A percentile compares a stretch with the other conserved stretches of the same genome.
Conservation (phyloP, 1,284 basidiomycete genomes). For the Tilletia caries region DNA sequence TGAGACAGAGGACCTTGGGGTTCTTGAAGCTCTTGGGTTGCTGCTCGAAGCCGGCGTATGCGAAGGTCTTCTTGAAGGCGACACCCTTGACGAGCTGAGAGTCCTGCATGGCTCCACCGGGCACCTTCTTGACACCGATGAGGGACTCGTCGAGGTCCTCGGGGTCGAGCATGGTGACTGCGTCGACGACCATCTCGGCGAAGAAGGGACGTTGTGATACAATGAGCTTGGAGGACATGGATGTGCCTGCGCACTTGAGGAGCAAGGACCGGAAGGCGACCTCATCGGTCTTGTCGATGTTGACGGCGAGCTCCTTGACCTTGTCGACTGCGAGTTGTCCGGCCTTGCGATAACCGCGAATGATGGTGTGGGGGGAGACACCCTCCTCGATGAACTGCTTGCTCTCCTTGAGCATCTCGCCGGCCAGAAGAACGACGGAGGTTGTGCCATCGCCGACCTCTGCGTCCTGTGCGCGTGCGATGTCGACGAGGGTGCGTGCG, state of each 20-base stretch:
- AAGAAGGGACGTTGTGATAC: slow-evolving; percentile 99
- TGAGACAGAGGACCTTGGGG: slow-evolving; percentile 87
- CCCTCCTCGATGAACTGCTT: slow-evolving; percentile 92
- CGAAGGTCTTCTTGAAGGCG: slow-evolving; percentile 99
- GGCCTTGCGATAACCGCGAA: slow-evolving; percentile 90
- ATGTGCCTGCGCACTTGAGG: slow-evolving; percentile 93
- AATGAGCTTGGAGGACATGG: slow-evolving; percentile 99
- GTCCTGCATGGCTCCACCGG: slow-evolving; percentile 98
- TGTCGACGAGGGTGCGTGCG: slow-evolving; percentile 91
- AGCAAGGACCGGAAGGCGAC: slow-evolving; percentile 87
- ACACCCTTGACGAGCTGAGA: slow-evolving; percentile 82
- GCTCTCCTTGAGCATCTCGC: slow-evolving; percentile 90
- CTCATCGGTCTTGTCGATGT: slow-evolving; percentile 83
- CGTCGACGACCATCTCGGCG: slow-evolving; percentile 97
- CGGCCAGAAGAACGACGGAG: slow-evolving; percentile 86
- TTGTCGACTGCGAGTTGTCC: slow-evolving; percentile 71
- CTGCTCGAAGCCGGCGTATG: slow-evolving; percentile 98
- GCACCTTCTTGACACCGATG: slow-evolving; percentile 97
- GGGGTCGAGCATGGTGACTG: slow-evolving; percentile 76
- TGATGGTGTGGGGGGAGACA: slow-evolving; percentile 94
- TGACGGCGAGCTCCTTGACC: slow-evolving; percentile 84
- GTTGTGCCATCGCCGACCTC: slow-evolving; percentile 99
- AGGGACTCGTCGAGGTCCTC: slow-evolving; percentile 90
- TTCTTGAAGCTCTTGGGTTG: slow-evolving; percentile 90
- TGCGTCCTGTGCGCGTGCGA: slow-evolving; percentile 94